Percentiles rank a stretch among this genome's conserved stretches.
Evolutionary conservation across 441 rosid species (phyloP).

Genomic region (Pelargonium exstipulatum): DNA sequence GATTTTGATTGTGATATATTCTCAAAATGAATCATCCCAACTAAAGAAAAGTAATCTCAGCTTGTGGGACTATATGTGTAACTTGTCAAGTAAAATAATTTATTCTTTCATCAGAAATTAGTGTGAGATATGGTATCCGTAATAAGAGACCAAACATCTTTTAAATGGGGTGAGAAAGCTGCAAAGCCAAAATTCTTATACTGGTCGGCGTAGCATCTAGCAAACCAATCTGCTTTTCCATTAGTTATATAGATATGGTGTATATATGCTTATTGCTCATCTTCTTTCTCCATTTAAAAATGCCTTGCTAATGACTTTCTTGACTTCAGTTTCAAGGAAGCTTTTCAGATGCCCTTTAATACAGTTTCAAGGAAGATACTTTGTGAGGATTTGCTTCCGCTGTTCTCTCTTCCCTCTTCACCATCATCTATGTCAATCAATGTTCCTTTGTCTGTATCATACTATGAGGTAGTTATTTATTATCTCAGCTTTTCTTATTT

Average conservation of each 20-base stretch:
- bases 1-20: not conserved
- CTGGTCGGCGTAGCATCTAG: not conserved
- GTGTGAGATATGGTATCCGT: not conserved
- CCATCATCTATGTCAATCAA: conserved; percentile 32
- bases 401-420: conserved; percentile 55
- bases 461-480: conserved; percentile 52
- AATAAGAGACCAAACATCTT: not conserved
- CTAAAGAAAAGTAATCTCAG: not conserved
- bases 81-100: not conserved
- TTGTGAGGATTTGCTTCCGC: conserved; percentile 57
- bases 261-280: not conserved
- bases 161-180: not conserved
- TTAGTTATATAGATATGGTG: conserved; percentile 7
- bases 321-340: conserved; percentile 69
- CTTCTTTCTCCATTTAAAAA: conserved; percentile 11
- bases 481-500: not conserved
- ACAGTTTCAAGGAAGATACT: conserved; percentile 67
- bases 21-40: not conserved
- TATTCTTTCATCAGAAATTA: conserved; percentile 4
- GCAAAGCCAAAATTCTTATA: not conserved
- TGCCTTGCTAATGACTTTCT: conserved; percentile 19
- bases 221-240: not conserved
- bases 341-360: conserved; percentile 79
- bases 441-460: conserved; percentile 70
- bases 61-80: not conserved